phyloP scores from a whole-genome alignment of 305 asterid genomes.

The Rubia tinctorum region DNA sequence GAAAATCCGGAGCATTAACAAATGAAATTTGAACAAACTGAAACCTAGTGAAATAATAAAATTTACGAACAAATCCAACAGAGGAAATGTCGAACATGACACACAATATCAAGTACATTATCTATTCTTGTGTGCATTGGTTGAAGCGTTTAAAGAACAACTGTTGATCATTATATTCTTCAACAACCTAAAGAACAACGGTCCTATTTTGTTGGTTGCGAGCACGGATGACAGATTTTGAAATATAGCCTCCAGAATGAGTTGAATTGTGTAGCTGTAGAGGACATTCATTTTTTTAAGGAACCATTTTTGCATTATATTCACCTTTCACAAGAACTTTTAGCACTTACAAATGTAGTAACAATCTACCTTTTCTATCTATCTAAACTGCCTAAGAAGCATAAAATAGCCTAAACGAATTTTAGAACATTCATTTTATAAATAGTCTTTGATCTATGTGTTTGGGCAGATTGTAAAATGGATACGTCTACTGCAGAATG shows the following conservation, averaged over 20 bases:
- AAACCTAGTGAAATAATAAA: background rate
- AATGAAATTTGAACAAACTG: background rate
- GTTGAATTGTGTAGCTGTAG: background rate
- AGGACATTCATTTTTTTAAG: background rate
- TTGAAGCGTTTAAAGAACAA: background rate
- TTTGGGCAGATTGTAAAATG: background rate
- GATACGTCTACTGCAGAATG: too few species aligned
- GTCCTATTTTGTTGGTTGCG: background rate
- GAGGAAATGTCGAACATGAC: background rate
- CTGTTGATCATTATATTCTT: background rate
- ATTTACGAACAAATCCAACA: slow-evolving; percentile 2
- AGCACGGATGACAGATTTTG: background rate
- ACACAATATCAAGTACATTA: background rate
- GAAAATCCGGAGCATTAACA: background rate
- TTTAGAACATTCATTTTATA: too few species aligned
- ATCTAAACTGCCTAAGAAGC: background rate
- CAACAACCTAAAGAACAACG: too few species aligned
- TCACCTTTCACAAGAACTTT: background rate
- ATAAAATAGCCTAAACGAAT: background rate
- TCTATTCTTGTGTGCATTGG: too few species aligned
- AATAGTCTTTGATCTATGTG: background rate
- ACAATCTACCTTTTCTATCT: background rate
- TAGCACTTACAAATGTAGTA: too few species aligned
- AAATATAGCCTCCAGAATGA: background rate
- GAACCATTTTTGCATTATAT: background rate